Conservation (phyloP, 2,329 filamentous ascomycete species). For the Penicillium sclerotiorum region DNA sequence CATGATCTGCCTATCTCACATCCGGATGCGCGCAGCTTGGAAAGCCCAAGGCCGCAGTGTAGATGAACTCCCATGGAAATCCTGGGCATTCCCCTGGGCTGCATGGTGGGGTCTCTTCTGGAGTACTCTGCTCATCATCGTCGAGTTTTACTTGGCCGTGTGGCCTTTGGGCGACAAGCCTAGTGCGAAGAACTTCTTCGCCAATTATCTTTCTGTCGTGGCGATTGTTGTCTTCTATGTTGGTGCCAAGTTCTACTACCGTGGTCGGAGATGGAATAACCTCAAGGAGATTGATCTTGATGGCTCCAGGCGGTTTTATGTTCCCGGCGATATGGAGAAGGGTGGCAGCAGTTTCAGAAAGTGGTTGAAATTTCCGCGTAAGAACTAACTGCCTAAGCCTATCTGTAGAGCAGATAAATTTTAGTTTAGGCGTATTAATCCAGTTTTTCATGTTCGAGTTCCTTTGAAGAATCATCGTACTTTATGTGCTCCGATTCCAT, state of each 20-base stretch:
- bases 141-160: slow-evolving; percentile 53
- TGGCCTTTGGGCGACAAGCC: slow-evolving; percentile 44
- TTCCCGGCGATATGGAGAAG: not conserved
- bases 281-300: slow-evolving; percentile 40
- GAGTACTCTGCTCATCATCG: slow-evolving; percentile 50
- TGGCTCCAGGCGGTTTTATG: slow-evolving; percentile 7
- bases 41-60: slow-evolving; percentile 41
- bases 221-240: slow-evolving; percentile 48
- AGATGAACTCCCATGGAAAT: slow-evolving; percentile 47
- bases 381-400: too few species aligned
- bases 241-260: slow-evolving; percentile 44
- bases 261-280: slow-evolving; percentile 40
- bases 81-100: slow-evolving; percentile 49
- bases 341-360: slow-evolving; percentile 1
- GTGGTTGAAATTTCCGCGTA: slow-evolving; percentile 1
- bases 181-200: slow-evolving; percentile 49
- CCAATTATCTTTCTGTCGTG: slow-evolving; percentile 50
- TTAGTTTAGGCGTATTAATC: not conserved
- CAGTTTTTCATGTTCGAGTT: too few species aligned
- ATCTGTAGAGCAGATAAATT: not conserved
- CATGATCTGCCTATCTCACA: slow-evolving; percentile 48
- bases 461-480: too few species aligned
- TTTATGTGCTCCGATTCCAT: too few species aligned
- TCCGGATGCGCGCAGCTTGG: slow-evolving; percentile 49
- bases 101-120: slow-evolving; percentile 49